These are phyloP conservation scores for Phytopythium delawarense DNA, from an alignment of 352 stramenopile species.

Conservation along the genomic window DNA sequence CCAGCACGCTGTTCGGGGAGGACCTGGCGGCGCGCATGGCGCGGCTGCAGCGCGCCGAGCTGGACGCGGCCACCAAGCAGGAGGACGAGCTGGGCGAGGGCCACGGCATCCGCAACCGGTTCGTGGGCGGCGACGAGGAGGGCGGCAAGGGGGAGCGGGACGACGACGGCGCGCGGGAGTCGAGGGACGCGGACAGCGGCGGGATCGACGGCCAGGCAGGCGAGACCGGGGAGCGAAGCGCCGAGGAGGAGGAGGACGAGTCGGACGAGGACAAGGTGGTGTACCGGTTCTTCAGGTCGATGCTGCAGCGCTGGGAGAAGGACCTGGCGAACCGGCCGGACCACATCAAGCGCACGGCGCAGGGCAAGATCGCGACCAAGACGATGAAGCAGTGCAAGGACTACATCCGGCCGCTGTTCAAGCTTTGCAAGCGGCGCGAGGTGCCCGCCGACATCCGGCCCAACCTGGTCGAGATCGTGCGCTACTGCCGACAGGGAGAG, in stretches of 20 bases:
- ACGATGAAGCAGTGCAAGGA: constrained; percentile 99
- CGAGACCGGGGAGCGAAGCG: constrained; percentile 26
- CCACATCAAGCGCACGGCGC: constrained; percentile 84
- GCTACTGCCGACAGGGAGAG: constrained; percentile 91
- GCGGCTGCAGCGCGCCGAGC: constrained; percentile 63
- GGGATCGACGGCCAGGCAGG: constrained; percentile 33
- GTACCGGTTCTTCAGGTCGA: constrained; percentile 92
- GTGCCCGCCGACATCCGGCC: constrained; percentile 87
- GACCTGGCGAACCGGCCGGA: constrained; percentile 87
- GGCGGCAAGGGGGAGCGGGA: constrained; percentile 24
- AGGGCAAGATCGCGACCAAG: constrained; percentile 94
- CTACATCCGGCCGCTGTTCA: constrained; percentile 98
- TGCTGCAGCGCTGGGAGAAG: constrained; percentile 93
- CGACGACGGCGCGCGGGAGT: background rate
- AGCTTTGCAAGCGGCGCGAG: constrained; percentile 92
- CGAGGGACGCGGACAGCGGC: constrained; percentile 20
- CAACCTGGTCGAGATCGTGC: constrained; percentile 92
- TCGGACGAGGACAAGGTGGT: constrained; percentile 61
- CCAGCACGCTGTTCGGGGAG: constrained; percentile 89
- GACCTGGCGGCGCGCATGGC: constrained; percentile 46
- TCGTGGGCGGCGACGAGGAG: constrained; percentile 41
- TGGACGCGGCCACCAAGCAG: constrained; percentile 52
- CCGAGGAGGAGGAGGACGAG: constrained; percentile 37
- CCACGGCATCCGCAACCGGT: constrained; percentile 78
- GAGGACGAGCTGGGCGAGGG: constrained; percentile 70